A percentile compares a stretch with the other conserved stretches of the same genome.
Conservation (phyloP, 1,139 yeast genomes). For the Yamadazyma membranifaciens region DNA sequence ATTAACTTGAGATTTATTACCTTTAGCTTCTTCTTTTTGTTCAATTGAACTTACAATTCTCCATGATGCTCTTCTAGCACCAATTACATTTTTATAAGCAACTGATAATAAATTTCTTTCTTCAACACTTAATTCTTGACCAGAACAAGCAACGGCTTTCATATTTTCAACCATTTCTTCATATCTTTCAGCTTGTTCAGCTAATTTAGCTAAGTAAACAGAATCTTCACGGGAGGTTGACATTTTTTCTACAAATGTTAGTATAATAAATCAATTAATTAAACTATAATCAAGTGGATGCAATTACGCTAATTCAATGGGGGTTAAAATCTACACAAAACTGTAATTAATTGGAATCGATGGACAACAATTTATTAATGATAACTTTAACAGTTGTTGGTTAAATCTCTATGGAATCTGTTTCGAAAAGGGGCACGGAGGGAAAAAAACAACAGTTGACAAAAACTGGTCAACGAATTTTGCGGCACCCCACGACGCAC, state of each 20-base stretch:
- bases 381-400: no score
- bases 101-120: conserved; percentile 96
- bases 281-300: no score
- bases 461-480: neutral
- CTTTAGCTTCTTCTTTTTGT: conserved; percentile 97
- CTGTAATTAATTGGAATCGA: no score
- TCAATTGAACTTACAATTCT: conserved; percentile 96
- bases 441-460: neutral
- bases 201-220: conserved; percentile 96
- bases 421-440: neutral
- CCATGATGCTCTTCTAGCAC: conserved; percentile 99
- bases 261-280: neutral
- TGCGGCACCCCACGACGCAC: neutral
- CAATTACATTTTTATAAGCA: conserved; percentile 97
- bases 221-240: conserved; percentile 95
- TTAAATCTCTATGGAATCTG: no score
- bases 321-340: no score
- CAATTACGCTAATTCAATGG: no score
- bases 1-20: conserved; percentile 82
- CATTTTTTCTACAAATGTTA: conserved; percentile 37
- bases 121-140: conserved; percentile 93
- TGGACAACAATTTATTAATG: no score
- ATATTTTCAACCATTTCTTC: conserved; percentile 99
- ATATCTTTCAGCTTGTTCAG: conserved; percentile 99
- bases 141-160: conserved; percentile 96